phyloP scores from a whole-genome alignment of 306 rosid genomes.

The Rosa chinensis region DNA sequence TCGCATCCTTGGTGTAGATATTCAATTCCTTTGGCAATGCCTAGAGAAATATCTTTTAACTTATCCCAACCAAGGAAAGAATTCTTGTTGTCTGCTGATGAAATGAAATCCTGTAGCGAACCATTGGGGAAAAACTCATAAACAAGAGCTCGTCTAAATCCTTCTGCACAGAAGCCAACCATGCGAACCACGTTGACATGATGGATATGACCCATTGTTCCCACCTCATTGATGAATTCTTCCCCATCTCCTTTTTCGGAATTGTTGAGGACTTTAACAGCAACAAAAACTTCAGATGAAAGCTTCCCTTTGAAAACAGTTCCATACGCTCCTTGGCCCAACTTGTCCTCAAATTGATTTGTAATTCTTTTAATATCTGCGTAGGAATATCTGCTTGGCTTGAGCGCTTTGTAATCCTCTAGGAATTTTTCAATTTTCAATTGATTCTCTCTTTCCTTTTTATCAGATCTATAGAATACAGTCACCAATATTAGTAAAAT shows the following conservation, averaged over 20 bases:
- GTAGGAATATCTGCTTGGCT: too few species aligned
- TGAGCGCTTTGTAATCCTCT: conserved; percentile 11
- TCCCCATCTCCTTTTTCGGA: neutral
- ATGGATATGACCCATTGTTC: neutral
- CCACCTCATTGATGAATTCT: conserved; percentile 22
- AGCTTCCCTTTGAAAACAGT: conserved; percentile 35
- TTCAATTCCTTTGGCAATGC: neutral
- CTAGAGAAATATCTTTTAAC: conserved; percentile 25
- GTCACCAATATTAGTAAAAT: neutral
- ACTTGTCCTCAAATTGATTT: too few species aligned
- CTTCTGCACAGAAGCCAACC: too few species aligned
- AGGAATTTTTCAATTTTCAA: conserved; percentile 36
- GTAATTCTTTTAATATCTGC: too few species aligned
- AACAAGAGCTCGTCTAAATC: too few species aligned
- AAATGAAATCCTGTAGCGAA: neutral
- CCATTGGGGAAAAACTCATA: too few species aligned
- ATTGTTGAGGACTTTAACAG: neutral
- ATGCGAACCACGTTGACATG: too few species aligned
- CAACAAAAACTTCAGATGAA: conserved; percentile 18
- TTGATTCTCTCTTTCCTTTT: conserved; percentile 15
- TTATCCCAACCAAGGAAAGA: conserved; percentile 30
- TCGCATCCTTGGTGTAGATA: neutral
- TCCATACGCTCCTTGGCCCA: conserved; percentile 11
- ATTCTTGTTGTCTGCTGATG: neutral
- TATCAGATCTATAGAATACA: conserved; percentile 11